These are phyloP conservation scores for Phytopythium cucurbitacearum DNA, from an alignment of 352 stramenopile species.

Conservation along the genomic window DNA sequence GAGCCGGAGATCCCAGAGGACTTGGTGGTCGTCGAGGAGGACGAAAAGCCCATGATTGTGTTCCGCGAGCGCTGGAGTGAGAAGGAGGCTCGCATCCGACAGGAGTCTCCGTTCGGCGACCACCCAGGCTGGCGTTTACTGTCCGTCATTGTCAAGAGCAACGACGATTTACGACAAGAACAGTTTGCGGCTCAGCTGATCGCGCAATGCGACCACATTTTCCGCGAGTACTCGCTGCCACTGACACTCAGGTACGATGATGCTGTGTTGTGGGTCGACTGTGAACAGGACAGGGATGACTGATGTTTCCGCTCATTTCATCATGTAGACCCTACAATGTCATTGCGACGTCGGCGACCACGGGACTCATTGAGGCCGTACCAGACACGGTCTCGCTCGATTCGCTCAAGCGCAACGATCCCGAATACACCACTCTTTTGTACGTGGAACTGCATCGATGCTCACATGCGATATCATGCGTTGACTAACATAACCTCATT, in stretches of 20 bases:
- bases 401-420: slow-evolving; percentile 91
- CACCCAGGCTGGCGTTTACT: slow-evolving; percentile 66
- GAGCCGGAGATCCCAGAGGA: slow-evolving; percentile 19
- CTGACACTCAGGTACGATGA: slow-evolving; percentile 86
- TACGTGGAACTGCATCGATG: slow-evolving; percentile 45
- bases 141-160: slow-evolving; percentile 97
- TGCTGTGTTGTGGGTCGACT: neutral
- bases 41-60: slow-evolving; percentile 72
- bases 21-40: slow-evolving; percentile 43
- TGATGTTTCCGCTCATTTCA: slow-evolving; percentile 1
- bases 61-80: slow-evolving; percentile 79
- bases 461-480: no score
- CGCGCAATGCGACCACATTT: slow-evolving; percentile 93
- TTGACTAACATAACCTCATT: slow-evolving; percentile 6
- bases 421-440: slow-evolving; percentile 80
- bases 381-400: slow-evolving; percentile 97
- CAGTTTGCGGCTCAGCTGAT: slow-evolving; percentile 98
- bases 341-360: slow-evolving; percentile 91
- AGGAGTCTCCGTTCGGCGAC: slow-evolving; percentile 41
- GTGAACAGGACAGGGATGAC: neutral
- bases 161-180: slow-evolving; percentile 98
- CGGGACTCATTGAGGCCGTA: slow-evolving; percentile 95
- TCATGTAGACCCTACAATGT: slow-evolving; percentile 92
- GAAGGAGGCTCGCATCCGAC: slow-evolving; percentile 67
- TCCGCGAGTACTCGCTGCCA: slow-evolving; percentile 90